phyloP scores from a whole-genome alignment of 2,329 filamentous ascomycete genomes.

The Botrytis paeoniae region DNA sequence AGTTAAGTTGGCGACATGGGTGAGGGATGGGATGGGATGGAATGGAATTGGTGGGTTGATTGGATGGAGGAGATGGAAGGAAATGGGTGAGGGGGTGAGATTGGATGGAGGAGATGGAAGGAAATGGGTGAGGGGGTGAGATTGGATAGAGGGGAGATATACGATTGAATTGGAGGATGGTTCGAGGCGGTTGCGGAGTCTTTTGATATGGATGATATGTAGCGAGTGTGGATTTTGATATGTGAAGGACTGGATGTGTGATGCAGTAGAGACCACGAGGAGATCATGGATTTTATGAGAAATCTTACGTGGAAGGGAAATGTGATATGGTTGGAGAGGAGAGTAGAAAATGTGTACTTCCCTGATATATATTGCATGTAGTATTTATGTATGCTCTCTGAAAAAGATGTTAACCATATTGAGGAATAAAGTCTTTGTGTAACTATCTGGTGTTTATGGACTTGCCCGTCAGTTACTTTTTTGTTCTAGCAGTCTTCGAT shows the following conservation, averaged over 20 bases:
- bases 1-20: conserved; percentile 4
- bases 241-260: not conserved
- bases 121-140: too few species aligned
- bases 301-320: not conserved
- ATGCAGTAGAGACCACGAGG: not conserved
- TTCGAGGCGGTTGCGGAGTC: not conserved
- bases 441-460: too few species aligned
- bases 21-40: not conserved
- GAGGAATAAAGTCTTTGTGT: not conserved
- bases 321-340: not conserved
- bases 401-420: too few species aligned
- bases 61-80: not conserved
- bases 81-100: too few species aligned
- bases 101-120: not conserved
- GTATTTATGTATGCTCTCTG: too few species aligned
- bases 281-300: too few species aligned
- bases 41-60: not conserved
- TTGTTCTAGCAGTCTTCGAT: not conserved
- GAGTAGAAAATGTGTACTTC: not conserved
- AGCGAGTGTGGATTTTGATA: not conserved
- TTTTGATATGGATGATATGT: too few species aligned
- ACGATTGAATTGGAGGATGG: not conserved
- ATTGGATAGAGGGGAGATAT: not conserved
- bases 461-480: not conserved
- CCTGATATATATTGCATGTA: too few species aligned